Conservation (phyloP, 345 rosid genomes). For the Syzygium aromaticum region DNA sequence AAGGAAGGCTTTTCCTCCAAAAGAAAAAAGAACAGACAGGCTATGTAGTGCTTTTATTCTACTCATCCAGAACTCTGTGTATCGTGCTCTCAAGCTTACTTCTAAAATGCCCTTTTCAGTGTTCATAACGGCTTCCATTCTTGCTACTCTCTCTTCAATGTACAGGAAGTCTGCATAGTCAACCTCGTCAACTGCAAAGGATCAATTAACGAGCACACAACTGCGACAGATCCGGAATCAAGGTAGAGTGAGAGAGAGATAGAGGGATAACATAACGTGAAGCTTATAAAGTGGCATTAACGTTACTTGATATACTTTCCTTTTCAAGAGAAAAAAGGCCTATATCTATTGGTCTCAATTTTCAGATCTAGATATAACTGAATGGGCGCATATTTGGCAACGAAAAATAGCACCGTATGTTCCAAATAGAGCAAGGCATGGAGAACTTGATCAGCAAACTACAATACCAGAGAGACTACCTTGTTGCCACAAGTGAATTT, state of each 20-base stretch:
- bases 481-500: conserved; percentile 19
- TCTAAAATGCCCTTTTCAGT: not conserved
- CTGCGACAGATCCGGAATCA: not conserved
- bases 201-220: not conserved
- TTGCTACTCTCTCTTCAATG: not conserved
- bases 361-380: not conserved
- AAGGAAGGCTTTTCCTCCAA: not conserved
- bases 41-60: not conserved
- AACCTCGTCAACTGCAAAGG: not conserved
- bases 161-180: not conserved
- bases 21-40: not conserved
- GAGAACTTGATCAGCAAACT: conserved; percentile 1
- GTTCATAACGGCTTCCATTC: not conserved
- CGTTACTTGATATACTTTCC: not conserved
- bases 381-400: not conserved
- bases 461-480: conserved; percentile 6
- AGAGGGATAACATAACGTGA: not conserved
- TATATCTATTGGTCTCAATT: not conserved
- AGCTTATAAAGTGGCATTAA: not conserved
- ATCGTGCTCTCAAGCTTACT: not conserved
- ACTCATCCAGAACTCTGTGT: not conserved
- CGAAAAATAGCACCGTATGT: not conserved
- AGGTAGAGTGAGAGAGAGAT: not conserved
- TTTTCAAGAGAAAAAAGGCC: not conserved
- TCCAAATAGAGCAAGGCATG: not conserved